Conservation (phyloP, 352 stramenopile species). For the Globisporangium orthogonon region DNA sequence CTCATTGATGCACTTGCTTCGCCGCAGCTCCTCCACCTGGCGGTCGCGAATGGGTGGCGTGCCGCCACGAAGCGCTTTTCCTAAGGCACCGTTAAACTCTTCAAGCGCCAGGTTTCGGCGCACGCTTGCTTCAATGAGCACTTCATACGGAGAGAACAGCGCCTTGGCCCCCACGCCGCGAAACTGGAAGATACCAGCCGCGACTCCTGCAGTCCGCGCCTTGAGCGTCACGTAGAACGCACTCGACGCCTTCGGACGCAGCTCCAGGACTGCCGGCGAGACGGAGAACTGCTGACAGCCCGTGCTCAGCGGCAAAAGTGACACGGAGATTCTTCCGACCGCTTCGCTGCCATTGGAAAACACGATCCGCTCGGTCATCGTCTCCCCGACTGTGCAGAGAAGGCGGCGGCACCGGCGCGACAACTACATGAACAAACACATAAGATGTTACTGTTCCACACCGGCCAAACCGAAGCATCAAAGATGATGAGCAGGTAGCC, state of each 20-base stretch:
- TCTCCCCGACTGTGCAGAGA: conserved; percentile 61
- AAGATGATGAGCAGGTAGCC: background rate
- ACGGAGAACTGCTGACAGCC: conserved; percentile 83
- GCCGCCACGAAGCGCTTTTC: background rate
- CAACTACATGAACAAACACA: conserved; percentile 20
- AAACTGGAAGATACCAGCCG: conserved; percentile 85
- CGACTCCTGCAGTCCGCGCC: conserved; percentile 46
- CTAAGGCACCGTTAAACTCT: conserved; percentile 1
- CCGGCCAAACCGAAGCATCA: background rate
- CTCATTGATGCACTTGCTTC: conserved; percentile 29
- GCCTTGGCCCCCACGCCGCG: conserved; percentile 57
- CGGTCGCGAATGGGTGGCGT: background rate
- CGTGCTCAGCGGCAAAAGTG: conserved; percentile 70
- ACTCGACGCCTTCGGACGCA: conserved; percentile 47
- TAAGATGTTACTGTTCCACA: background rate
- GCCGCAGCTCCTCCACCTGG: conserved; percentile 41
- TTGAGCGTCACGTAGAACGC: conserved; percentile 68
- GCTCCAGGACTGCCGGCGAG: conserved; percentile 66
- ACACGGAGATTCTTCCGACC: conserved; percentile 65
- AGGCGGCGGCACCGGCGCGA: conserved; percentile 57
- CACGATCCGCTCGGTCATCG: conserved; percentile 67
- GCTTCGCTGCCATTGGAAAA: conserved; percentile 63
- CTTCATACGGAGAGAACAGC: conserved; percentile 69
- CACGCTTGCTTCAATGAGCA: conserved; percentile 80
- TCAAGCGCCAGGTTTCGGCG: conserved; percentile 28